Percentiles rank a stretch among this genome's conserved stretches.
Conservation (phyloP, 768 basidiomycete species). For the Phanerochaete sordida region DNA sequence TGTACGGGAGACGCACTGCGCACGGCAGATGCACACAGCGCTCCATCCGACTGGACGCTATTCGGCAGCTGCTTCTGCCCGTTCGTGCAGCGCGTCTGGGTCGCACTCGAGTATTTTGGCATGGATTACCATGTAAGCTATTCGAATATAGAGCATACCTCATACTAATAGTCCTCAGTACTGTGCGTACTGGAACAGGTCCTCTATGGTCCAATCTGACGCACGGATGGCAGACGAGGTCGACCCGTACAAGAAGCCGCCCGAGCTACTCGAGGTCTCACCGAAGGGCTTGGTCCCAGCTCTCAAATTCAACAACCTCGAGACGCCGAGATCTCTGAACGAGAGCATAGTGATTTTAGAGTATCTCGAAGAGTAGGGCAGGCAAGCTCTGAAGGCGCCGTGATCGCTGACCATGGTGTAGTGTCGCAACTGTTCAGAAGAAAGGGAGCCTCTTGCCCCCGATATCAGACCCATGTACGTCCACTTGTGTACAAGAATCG, state of each 20-base stretch:
- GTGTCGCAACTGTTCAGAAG: slow-evolving; percentile 47
- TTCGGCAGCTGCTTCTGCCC: slow-evolving; percentile 78
- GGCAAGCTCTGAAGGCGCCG: not conserved
- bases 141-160: too few species aligned
- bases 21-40: slow-evolving; percentile 49
- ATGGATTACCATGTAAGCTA: slow-evolving; percentile 70
- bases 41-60: slow-evolving; percentile 53
- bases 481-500: not conserved
- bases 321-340: slow-evolving; percentile 61
- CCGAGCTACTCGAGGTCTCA: slow-evolving; percentile 75
- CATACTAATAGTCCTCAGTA: slow-evolving; percentile 28
- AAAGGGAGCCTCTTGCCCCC: slow-evolving; percentile 56
- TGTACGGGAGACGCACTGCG: slow-evolving; percentile 51
- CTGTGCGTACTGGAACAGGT: slow-evolving; percentile 25
- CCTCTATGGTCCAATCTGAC: not conserved
- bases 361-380: slow-evolving; percentile 65
- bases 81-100: slow-evolving; percentile 82
- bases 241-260: slow-evolving; percentile 79
- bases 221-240: slow-evolving; percentile 65
- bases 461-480: slow-evolving; percentile 54
- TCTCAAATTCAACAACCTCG: slow-evolving; percentile 48
- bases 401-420: slow-evolving; percentile 17
- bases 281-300: slow-evolving; percentile 82
- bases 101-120: slow-evolving; percentile 63
- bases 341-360: slow-evolving; percentile 81